Evolutionary conservation across 2,329 filamentous ascomycete genomes (phyloP).

Genomic region (Hortaea sp.): DNA sequence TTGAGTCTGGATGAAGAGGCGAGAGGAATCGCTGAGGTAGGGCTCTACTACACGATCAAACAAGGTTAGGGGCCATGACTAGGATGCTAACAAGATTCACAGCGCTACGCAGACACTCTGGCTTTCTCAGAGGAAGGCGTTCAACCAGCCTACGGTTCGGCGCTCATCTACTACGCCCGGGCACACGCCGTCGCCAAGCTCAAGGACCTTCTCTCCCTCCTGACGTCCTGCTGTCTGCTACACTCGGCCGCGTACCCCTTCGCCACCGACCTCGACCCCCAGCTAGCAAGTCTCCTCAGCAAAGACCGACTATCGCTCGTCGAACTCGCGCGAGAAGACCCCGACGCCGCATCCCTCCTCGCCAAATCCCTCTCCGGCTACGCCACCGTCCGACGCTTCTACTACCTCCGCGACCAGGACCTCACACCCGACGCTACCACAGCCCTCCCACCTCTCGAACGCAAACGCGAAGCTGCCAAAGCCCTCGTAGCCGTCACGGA

Average conservation of each 20-base stretch:
- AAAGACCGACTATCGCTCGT: slow-evolving; percentile 64
- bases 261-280: slow-evolving; percentile 58
- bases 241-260: slow-evolving; percentile 75
- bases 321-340: slow-evolving; percentile 61
- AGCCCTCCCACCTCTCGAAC: slow-evolving; percentile 44
- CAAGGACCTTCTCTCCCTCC: slow-evolving; percentile 72
- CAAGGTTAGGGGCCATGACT: background rate
- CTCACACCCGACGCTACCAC: slow-evolving; percentile 11
- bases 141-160: slow-evolving; percentile 63
- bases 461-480: slow-evolving; percentile 60
- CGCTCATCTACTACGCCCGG: slow-evolving; percentile 82
- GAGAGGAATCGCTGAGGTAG: slow-evolving; percentile 71
- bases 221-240: slow-evolving; percentile 78
- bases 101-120: slow-evolving; percentile 77
- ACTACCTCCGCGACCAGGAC: slow-evolving; percentile 72
- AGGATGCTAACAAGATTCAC: slow-evolving; percentile 13
- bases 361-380: slow-evolving; percentile 85
- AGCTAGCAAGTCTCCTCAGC: slow-evolving; percentile 59
- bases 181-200: slow-evolving; percentile 71
- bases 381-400: slow-evolving; percentile 81
- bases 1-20: slow-evolving; percentile 72
- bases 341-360: slow-evolving; percentile 72
- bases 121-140: slow-evolving; percentile 42
- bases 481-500: slow-evolving; percentile 75
- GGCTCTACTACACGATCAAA: slow-evolving; percentile 15